Conservation (phyloP, 1,139 yeast species). For the Candida sanyaensis region DNA sequence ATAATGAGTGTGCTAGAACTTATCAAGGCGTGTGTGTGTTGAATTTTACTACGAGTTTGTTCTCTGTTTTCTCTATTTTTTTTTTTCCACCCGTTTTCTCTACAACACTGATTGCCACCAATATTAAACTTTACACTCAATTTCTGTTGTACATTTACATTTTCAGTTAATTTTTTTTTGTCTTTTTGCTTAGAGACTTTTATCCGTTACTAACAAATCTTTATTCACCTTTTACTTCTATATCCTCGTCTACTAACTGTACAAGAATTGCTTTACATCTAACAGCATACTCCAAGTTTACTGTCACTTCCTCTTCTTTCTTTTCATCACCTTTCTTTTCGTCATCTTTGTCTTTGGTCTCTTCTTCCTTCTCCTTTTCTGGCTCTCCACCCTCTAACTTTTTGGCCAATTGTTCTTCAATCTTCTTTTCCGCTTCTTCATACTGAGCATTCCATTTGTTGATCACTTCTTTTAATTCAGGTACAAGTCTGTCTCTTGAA, state of each 20-base stretch:
- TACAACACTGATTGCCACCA: not conserved
- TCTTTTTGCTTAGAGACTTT: not conserved
- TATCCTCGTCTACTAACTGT: constrained; percentile 12
- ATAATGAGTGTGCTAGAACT: constrained; percentile 7
- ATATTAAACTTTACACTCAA: not conserved
- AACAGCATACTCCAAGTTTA: constrained; percentile 13
- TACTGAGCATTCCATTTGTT: constrained; percentile 59
- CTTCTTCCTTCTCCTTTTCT: constrained; percentile 17
- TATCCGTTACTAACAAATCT: not conserved
- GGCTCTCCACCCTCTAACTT: constrained; percentile 20
- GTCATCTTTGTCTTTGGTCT: constrained; percentile 8
- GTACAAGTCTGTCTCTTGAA: constrained; percentile 57
- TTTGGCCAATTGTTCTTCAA: constrained; percentile 37
- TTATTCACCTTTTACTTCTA: constrained; percentile 12
- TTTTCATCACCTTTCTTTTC: no score
- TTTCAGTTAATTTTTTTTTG: not conserved
- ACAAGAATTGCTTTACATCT: constrained; percentile 13
- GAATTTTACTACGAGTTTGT: no score
- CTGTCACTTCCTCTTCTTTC: constrained; percentile 12
- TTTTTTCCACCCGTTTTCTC: no score
- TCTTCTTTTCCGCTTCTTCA: constrained; percentile 38
- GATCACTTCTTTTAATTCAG: constrained; percentile 50
- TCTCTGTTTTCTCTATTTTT: no score
- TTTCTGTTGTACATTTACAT: constrained; percentile 5
- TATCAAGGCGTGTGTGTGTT: not conserved